phyloP scores from a whole-genome alignment of 768 basidiomycete species.

The Russula abietina region DNA sequence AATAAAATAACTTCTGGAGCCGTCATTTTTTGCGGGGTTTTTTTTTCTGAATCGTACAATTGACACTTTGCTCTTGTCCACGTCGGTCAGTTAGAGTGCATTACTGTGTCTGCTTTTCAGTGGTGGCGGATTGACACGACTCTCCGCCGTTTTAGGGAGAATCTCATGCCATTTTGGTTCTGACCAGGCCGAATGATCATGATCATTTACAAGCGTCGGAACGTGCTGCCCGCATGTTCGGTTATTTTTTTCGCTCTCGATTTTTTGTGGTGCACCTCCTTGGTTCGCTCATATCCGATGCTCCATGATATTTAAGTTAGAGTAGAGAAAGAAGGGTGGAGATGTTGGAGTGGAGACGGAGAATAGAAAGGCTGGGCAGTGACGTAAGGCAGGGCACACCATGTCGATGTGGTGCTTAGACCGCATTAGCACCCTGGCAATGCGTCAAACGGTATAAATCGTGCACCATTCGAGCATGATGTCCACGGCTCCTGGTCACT shows the following conservation, averaged over 20 bases:
- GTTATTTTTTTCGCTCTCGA: neutral
- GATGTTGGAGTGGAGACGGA: no score
- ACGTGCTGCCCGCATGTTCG: neutral
- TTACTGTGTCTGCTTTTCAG: no score
- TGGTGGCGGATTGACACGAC: no score
- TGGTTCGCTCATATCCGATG: neutral
- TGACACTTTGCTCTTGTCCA: no score
- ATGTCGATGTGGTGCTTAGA: neutral
- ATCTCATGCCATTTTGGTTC: conserved; percentile 9
- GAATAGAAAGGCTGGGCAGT: neutral
- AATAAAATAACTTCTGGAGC: no score
- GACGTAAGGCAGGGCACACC: neutral
- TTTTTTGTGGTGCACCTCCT: neutral
- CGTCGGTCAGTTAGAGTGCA: no score
- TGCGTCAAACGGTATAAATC: conserved; percentile 7
- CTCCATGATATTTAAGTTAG: neutral
- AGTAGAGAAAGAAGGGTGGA: neutral
- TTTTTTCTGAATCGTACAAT: no score
- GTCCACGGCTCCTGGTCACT: neutral
- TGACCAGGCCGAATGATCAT: neutral
- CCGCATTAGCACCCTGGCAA: neutral
- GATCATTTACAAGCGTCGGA: neutral
- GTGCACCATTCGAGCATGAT: neutral
- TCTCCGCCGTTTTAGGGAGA: no score
- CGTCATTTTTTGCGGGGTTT: no score